These are phyloP conservation scores for Phaeolepiota aurea DNA, from an alignment of 768 basidiomycete genomes.

Conservation along the genomic window DNA sequence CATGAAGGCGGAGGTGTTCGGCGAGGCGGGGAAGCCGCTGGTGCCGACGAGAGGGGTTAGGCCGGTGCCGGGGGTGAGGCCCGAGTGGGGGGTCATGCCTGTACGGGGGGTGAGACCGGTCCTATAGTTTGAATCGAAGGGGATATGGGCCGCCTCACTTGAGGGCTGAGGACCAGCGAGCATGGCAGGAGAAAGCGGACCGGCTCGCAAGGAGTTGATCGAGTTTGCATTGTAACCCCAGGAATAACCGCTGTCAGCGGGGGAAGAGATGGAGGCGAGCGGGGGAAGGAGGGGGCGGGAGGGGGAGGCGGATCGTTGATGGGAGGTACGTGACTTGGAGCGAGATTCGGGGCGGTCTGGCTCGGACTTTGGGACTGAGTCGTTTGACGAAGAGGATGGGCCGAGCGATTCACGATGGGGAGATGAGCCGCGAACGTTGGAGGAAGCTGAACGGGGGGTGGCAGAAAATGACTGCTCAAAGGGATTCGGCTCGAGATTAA, in stretches of 20 bases:
- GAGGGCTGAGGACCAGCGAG: slow-evolving; percentile 74
- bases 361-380: slow-evolving; percentile 18
- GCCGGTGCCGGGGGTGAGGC: slow-evolving; percentile 69
- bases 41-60: slow-evolving; percentile 75
- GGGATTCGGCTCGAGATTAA: slow-evolving; percentile 80
- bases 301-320: slow-evolving; percentile 31
- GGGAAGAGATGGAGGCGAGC: slow-evolving; percentile 69
- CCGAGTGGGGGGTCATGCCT: slow-evolving; percentile 80
- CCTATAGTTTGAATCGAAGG: slow-evolving; percentile 57
- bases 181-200: slow-evolving; percentile 95
- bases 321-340: slow-evolving; percentile 19
- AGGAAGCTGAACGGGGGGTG: slow-evolving; percentile 29
- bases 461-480: slow-evolving; percentile 91
- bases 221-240: slow-evolving; percentile 58
- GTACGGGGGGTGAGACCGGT: slow-evolving; percentile 49
- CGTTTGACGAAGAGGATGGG: slow-evolving; percentile 22
- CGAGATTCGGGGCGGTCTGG: slow-evolving; percentile 14
- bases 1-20: slow-evolving; percentile 87
- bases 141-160: slow-evolving; percentile 28
- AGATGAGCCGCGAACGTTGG: slow-evolving; percentile 40
- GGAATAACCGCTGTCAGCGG: slow-evolving; percentile 51
- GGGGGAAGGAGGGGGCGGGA: slow-evolving; percentile 77
- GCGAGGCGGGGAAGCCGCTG: slow-evolving; percentile 74
- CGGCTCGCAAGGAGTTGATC: slow-evolving; percentile 79
- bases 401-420: slow-evolving; percentile 17